Conservation (phyloP, 345 rosid genomes). For the Erodium maritimum region DNA sequence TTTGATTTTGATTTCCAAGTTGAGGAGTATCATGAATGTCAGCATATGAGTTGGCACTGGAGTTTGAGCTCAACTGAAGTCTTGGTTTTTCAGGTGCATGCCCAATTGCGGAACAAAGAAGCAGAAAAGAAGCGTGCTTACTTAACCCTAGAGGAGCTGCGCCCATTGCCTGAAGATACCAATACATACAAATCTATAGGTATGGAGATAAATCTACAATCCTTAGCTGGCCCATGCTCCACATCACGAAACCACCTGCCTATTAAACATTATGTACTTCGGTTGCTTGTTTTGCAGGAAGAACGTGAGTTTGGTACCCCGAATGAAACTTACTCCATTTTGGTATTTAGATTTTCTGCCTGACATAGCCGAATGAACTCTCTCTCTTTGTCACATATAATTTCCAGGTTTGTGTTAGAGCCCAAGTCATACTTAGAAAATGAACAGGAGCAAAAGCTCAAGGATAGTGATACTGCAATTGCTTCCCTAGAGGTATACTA, state of each 20-base stretch:
- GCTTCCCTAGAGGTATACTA: conserved; percentile 52
- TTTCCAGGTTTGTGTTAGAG: conserved; percentile 76
- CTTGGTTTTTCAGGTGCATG: conserved; percentile 52
- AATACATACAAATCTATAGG: conserved; percentile 90
- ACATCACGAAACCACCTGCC: not conserved
- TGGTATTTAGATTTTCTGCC: not conserved
- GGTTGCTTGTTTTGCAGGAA: conserved; percentile 51
- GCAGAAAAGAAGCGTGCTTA: conserved; percentile 87
- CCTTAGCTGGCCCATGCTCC: not conserved
- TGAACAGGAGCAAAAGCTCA: conserved; percentile 80
- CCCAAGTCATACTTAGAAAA: conserved; percentile 46
- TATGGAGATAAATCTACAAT: not conserved
- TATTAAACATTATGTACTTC: not conserved
- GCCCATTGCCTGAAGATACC: conserved; percentile 58
- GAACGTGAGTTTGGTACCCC: conserved; percentile 61
- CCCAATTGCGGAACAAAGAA: conserved; percentile 77
- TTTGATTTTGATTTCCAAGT: too few relatives aligned
- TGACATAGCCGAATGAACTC: not conserved
- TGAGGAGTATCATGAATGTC: too few relatives aligned
- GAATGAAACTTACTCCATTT: conserved; percentile 4
- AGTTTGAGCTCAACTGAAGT: too few relatives aligned
- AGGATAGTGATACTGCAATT: conserved; percentile 76
- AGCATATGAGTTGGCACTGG: too few relatives aligned
- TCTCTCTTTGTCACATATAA: conserved; percentile 11
- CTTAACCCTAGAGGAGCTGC: conserved; percentile 84